Evolutionary conservation across 352 stramenopile genomes (phyloP).

Genomic region (Phytophthora boehmeriae): DNA sequence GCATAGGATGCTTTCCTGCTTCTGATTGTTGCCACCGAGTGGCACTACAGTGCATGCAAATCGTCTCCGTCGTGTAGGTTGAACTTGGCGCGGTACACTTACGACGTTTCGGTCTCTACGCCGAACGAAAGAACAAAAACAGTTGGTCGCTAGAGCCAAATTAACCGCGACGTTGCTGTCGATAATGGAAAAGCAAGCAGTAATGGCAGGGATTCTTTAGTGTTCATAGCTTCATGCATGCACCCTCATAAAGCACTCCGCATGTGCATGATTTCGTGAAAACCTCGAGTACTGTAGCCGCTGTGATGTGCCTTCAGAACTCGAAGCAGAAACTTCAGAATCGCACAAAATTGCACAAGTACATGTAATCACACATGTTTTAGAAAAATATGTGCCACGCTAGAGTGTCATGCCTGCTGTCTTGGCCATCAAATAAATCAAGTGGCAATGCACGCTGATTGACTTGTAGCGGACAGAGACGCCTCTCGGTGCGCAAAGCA

Average conservation of each 20-base stretch:
- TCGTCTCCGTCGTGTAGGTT: not conserved
- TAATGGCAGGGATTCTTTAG: too few species aligned
- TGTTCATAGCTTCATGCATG: too few species aligned
- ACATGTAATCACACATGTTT: not conserved
- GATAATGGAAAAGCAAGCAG: not conserved
- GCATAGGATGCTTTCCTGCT: not conserved
- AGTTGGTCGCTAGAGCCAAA: not conserved
- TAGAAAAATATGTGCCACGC: not conserved
- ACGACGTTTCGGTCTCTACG: not conserved
- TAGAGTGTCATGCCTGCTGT: not conserved
- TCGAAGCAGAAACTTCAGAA: slow-evolving; percentile 1
- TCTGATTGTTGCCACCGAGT: not conserved
- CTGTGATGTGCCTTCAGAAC: not conserved
- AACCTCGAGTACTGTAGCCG: too few species aligned
- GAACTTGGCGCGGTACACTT: not conserved
- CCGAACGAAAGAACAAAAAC: not conserved
- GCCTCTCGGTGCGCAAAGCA: not conserved
- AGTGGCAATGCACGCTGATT: slow-evolving; percentile 7
- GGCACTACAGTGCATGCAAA: too few species aligned
- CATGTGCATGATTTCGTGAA: not conserved
- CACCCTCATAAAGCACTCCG: not conserved
- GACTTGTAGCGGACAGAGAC: not conserved
- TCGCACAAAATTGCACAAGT: not conserved
- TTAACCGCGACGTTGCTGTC: not conserved
- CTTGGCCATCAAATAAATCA: slow-evolving; percentile 13